phyloP scores from a whole-genome alignment of 1,284 basidiomycete genomes.

The Cystobasidiaceae sp. region DNA sequence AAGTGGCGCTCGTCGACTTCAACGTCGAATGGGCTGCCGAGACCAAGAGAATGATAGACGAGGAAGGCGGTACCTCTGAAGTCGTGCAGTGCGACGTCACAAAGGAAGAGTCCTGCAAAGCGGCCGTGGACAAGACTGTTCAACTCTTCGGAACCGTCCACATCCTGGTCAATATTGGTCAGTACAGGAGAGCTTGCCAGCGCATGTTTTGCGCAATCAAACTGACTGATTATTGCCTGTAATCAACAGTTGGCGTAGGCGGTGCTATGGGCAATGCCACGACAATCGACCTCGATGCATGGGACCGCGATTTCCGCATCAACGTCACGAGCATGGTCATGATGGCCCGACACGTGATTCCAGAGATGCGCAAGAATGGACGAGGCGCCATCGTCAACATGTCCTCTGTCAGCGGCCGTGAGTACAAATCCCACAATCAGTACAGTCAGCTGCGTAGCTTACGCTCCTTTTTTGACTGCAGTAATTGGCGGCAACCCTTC shows the following conservation, averaged over 20 bases:
- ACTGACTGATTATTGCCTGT: background rate
- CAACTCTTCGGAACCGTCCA: background rate
- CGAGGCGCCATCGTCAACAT: conserved; percentile 7
- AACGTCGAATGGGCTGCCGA: conserved; percentile 2
- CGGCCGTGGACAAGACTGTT: background rate
- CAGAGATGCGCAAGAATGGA: background rate
- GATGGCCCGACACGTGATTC: background rate
- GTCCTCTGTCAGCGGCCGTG: background rate
- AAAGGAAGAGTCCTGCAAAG: background rate
- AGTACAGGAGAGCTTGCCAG: background rate
- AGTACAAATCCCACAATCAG: background rate
- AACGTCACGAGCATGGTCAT: conserved; percentile 8
- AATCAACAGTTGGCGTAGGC: background rate
- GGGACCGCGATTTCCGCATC: conserved; percentile 2
- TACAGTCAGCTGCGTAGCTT: background rate
- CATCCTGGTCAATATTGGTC: background rate
- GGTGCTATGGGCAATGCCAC: background rate
- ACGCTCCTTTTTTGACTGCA: background rate
- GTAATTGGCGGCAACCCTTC: conserved; percentile 2
- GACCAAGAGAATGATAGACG: background rate
- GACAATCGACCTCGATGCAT: background rate
- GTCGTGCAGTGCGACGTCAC: background rate
- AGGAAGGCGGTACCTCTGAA: background rate
- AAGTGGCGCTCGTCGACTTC: background rate
- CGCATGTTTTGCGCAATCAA: background rate